These are phyloP conservation scores for Tremella yokohamensis DNA, from an alignment of 768 basidiomycete species.

Conservation along the genomic window DNA sequence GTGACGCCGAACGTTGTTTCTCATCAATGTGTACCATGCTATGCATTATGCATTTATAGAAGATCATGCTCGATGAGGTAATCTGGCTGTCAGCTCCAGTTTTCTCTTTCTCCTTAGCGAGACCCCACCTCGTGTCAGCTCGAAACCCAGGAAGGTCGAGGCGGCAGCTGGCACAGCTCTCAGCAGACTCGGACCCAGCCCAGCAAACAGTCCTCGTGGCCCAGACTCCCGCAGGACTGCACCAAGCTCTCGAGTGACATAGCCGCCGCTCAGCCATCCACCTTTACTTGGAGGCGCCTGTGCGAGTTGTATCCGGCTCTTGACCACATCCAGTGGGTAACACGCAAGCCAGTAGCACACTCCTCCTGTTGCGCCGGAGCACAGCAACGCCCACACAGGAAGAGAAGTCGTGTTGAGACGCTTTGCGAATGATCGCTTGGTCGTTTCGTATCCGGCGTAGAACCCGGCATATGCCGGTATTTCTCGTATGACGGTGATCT, in stretches of 20 bases:
- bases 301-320: conserved; percentile 82
- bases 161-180: conserved; percentile 83
- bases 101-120: background rate
- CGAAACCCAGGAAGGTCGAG: conserved; percentile 84
- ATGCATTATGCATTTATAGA: conserved; percentile 16
- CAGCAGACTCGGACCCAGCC: conserved; percentile 41
- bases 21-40: too few species aligned
- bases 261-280: conserved; percentile 55
- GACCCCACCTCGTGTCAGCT: conserved; percentile 62
- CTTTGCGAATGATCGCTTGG: conserved; percentile 69
- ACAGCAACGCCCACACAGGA: conserved; percentile 31
- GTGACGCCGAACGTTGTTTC: too few species aligned
- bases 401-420: conserved; percentile 11
- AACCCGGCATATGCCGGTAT: conserved; percentile 95
- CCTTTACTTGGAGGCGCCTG: conserved; percentile 65
- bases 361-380: conserved; percentile 55
- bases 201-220: conserved; percentile 57
- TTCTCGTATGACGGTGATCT: conserved; percentile 88
- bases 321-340: conserved; percentile 89
- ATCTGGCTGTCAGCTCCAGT: conserved; percentile 17
- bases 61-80: conserved; percentile 40
- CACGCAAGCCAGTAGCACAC: conserved; percentile 91
- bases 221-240: conserved; percentile 69
- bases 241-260: conserved; percentile 69
- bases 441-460: conserved; percentile 73